Percentiles rank a stretch among this genome's conserved stretches.
phyloP scores from a whole-genome alignment of 441 rosid species.

The Erodium texanum region DNA sequence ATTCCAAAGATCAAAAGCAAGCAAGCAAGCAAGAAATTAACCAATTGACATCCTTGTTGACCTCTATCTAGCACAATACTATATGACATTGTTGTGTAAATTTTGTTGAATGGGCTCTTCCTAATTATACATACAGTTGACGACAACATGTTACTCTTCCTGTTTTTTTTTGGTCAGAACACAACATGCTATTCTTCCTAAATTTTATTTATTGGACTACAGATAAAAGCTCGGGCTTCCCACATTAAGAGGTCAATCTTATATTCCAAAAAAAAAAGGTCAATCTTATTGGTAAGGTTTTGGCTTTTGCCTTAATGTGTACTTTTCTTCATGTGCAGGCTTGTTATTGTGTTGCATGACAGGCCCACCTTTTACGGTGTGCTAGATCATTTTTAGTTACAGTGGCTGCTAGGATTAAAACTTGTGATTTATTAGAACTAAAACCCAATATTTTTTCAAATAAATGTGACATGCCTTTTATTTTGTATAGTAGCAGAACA shows the following conservation, averaged over 20 bases:
- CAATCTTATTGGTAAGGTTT: not conserved
- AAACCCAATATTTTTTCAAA: slow-evolving; percentile 3
- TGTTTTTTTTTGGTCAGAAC: no score
- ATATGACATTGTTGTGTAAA: not conserved
- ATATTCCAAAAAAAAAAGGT: no score
- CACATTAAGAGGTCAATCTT: not conserved
- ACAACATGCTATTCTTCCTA: not conserved
- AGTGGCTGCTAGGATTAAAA: not conserved
- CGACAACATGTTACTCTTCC: not conserved
- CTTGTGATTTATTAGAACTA: not conserved
- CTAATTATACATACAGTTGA: not conserved
- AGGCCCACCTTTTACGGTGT: not conserved
- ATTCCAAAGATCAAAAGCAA: not conserved
- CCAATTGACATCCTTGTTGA: not conserved
- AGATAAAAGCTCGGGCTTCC: not conserved
- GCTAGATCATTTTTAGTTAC: not conserved
- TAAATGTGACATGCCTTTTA: slow-evolving; percentile 36
- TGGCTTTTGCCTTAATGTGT: not conserved
- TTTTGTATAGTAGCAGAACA: slow-evolving; percentile 59
- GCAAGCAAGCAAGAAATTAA: slow-evolving; percentile 3
- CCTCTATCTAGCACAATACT: not conserved
- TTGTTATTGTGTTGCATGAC: not conserved
- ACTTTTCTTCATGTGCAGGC: not conserved
- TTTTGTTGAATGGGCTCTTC: not conserved
- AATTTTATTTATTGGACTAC: not conserved